Percentiles rank a stretch among this genome's conserved stretches.
These are phyloP conservation scores for Penstemon davidsonii DNA, from an alignment of 257 asterid species.

Conservation along the genomic window DNA sequence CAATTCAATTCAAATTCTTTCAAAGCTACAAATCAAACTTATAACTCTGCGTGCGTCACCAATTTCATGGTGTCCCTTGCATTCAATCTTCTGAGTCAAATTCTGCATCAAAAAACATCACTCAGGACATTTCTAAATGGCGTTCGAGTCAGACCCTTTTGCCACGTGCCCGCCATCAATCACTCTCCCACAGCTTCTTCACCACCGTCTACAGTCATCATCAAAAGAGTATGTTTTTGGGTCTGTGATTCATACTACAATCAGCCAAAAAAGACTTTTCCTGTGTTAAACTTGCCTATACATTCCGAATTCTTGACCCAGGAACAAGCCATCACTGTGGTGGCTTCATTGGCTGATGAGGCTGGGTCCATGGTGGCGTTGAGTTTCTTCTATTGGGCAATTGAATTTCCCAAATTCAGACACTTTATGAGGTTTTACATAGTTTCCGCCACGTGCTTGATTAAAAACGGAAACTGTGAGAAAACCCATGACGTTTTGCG, in stretches of 20 bases:
- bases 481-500: constrained; percentile 74
- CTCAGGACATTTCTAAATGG: constrained; percentile 32
- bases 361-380: constrained; percentile 87
- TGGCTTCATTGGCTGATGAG: constrained; percentile 82
- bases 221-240: constrained; percentile 67
- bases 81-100: constrained; percentile 33
- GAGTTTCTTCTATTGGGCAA: constrained; percentile 86
- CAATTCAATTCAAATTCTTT: too few relatives aligned
- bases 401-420: constrained; percentile 53
- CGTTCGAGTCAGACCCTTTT: constrained; percentile 31
- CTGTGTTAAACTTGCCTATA: constrained; percentile 53
- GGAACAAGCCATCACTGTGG: constrained; percentile 80
- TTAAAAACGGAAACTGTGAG: constrained; percentile 68
- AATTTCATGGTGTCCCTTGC: constrained; percentile 46
- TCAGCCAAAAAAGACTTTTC: constrained; percentile 41
- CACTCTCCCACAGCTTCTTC: constrained; percentile 34
- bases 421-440: constrained; percentile 83
- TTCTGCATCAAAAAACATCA: constrained; percentile 24
- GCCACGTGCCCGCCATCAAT: constrained; percentile 27
- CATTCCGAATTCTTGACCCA: constrained; percentile 54
- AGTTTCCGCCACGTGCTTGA: constrained; percentile 63
- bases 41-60: background rate
- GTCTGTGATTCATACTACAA: constrained; percentile 61
- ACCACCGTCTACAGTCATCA: constrained; percentile 49
- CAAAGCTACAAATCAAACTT: background rate